These are phyloP conservation scores for Piromyces finnis DNA, from an alignment of 192 early-diverging fungal genomes.

Conservation along the genomic window DNA sequence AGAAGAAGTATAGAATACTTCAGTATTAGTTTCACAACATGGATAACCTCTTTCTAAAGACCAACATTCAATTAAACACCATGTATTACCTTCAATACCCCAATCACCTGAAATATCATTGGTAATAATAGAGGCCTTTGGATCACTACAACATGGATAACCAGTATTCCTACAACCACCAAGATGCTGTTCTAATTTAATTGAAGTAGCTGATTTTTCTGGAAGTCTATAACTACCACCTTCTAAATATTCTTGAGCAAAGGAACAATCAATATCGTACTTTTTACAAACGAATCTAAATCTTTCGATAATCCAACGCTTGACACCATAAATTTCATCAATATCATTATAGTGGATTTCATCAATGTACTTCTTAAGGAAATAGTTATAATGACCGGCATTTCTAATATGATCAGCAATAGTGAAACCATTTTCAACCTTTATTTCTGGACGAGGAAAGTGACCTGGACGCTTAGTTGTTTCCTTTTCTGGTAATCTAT, in stretches of 20 bases:
- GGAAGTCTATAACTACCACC: not conserved
- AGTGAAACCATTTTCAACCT: not conserved
- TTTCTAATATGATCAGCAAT: not conserved
- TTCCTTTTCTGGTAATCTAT: not conserved
- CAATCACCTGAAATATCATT: not conserved
- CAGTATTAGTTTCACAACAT: not conserved
- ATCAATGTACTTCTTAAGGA: not conserved
- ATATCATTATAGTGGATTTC: not conserved
- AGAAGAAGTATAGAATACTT: not conserved
- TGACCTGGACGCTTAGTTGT: not conserved
- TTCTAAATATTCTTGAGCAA: not conserved
- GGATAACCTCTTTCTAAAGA: not conserved
- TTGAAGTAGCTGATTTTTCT: not conserved
- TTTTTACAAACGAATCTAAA: not conserved
- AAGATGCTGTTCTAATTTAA: not conserved
- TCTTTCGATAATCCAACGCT: not conserved
- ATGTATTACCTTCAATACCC: not conserved
- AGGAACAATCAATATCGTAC: not conserved
- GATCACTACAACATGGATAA: not conserved
- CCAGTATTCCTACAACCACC: not conserved
- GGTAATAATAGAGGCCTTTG: not conserved
- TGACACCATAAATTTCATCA: not conserved
- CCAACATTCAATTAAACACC: not conserved
- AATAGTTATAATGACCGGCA: not conserved
- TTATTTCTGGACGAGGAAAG: not conserved